Evolutionary conservation across 2,329 filamentous ascomycete genomes (phyloP).

Genomic region (Cercospora nicotianae): DNA sequence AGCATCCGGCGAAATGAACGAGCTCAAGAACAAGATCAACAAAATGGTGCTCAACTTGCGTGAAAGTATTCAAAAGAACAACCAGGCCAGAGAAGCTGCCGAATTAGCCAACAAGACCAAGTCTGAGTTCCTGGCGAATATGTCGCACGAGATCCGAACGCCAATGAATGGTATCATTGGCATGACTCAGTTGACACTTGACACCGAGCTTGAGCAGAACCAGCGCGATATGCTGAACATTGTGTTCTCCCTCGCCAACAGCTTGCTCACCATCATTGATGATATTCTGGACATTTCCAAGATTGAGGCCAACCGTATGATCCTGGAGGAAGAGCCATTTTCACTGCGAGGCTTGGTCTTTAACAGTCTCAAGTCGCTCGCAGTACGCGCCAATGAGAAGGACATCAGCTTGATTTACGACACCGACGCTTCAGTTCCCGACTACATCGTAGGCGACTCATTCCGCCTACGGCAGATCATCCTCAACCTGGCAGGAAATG

Average conservation of each 20-base stretch:
- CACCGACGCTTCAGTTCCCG: conserved; percentile 88
- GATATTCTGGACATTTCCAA: conserved; percentile 69
- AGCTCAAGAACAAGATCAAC: conserved; percentile 98
- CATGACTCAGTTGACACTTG: conserved; percentile 94
- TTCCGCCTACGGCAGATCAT: conserved; percentile 97
- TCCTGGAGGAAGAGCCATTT: conserved; percentile 96
- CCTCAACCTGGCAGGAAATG: conserved; percentile 93
- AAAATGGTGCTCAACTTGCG: conserved; percentile 96
- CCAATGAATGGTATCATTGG: conserved; percentile 98
- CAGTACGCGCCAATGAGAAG: conserved; percentile 97
- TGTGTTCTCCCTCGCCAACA: conserved; percentile 94
- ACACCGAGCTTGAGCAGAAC: conserved; percentile 89
- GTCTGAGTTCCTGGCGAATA: conserved; percentile 96
- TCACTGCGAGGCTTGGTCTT: conserved; percentile 92
- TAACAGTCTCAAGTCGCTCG: conserved; percentile 92
- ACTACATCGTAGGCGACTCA: conserved; percentile 93
- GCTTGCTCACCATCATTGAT: conserved; percentile 94
- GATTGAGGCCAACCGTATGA: conserved; percentile 95
- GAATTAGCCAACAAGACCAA: conserved; percentile 98
- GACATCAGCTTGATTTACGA: conserved; percentile 89
- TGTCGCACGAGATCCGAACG: conserved; percentile 97
- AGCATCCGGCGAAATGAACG: conserved; percentile 98
- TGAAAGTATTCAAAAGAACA: conserved; percentile 96
- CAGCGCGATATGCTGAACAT: conserved; percentile 99
- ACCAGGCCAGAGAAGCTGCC: conserved; percentile 89